Evolutionary conservation across 805 yeast species (phyloP).

Genomic region (Wickerhamomyces rabaulensis): DNA sequence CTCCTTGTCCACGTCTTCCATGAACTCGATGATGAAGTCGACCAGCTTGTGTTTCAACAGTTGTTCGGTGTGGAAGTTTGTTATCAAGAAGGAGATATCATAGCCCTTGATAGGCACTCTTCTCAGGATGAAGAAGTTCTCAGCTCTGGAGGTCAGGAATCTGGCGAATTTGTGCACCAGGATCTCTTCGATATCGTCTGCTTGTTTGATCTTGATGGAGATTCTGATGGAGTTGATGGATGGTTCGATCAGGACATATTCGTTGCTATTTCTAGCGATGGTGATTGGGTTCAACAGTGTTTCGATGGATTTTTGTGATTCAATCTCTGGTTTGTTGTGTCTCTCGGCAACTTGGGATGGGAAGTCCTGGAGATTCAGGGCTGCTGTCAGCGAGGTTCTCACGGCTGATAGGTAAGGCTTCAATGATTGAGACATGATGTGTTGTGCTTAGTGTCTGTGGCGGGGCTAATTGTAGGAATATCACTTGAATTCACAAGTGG

Average conservation of each 20-base stretch:
- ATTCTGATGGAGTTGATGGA: constrained; percentile 90
- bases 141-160: constrained; percentile 93
- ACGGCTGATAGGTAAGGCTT: constrained; percentile 94
- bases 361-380: constrained; percentile 87
- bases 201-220: constrained; percentile 90
- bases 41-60: constrained; percentile 94
- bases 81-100: constrained; percentile 88
- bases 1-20: constrained; percentile 99
- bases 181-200: constrained; percentile 94
- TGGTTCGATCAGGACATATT: constrained; percentile 87
- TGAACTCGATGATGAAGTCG: constrained; percentile 94
- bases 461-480: too few species aligned
- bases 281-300: constrained; percentile 83
- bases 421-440: constrained; percentile 80
- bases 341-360: constrained; percentile 95
- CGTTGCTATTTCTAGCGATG: constrained; percentile 90
- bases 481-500: too few species aligned
- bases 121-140: constrained; percentile 85
- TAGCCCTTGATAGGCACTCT: constrained; percentile 87
- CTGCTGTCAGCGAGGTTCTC: constrained; percentile 87
- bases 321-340: constrained; percentile 96
- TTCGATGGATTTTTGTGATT: constrained; percentile 78
- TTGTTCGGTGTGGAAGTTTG: constrained; percentile 91
- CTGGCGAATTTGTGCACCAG: constrained; percentile 92
- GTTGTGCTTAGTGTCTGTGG: constrained; percentile 5